phyloP scores from a whole-genome alignment of 2,329 filamentous ascomycete genomes.

The Fusarium sulawesiense region DNA sequence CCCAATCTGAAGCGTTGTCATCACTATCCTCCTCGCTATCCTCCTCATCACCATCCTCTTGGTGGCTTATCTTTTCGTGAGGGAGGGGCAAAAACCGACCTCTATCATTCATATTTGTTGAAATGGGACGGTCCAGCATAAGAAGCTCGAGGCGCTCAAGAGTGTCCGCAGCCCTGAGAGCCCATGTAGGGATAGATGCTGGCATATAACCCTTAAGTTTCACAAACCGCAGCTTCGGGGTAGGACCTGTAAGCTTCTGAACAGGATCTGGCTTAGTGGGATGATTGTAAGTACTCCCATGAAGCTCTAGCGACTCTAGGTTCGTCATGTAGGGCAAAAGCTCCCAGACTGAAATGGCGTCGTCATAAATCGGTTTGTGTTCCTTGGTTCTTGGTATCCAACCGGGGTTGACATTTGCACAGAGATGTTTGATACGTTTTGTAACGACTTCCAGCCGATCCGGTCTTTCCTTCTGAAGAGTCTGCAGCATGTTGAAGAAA shows the following conservation, averaged over 20 bases:
- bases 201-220: slow-evolving; percentile 30
- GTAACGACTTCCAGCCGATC: not conserved
- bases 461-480: not conserved
- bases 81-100: not conserved
- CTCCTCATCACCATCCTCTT: too few relatives aligned
- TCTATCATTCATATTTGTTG: fast-evolving
- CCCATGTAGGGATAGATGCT: slow-evolving; percentile 14
- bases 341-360: slow-evolving; percentile 17
- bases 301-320: slow-evolving; percentile 21
- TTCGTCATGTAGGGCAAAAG: slow-evolving; percentile 24
- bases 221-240: slow-evolving; percentile 8
- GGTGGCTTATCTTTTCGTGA: not conserved
- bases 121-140: slow-evolving; percentile 23
- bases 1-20: not conserved
- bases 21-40: too few relatives aligned
- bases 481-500: slow-evolving; percentile 14
- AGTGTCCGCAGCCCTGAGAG: not conserved
- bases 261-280: fast-evolving
- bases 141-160: slow-evolving; percentile 29
- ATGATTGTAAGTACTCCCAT: not conserved
- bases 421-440: slow-evolving; percentile 1
- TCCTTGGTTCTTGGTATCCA: fast-evolving
- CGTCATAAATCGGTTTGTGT: not conserved
- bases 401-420: not conserved
- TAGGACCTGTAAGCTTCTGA: not conserved